These are phyloP conservation scores for Lotmaria passim DNA, from an alignment of 208 protist species.

Conservation along the genomic window DNA sequence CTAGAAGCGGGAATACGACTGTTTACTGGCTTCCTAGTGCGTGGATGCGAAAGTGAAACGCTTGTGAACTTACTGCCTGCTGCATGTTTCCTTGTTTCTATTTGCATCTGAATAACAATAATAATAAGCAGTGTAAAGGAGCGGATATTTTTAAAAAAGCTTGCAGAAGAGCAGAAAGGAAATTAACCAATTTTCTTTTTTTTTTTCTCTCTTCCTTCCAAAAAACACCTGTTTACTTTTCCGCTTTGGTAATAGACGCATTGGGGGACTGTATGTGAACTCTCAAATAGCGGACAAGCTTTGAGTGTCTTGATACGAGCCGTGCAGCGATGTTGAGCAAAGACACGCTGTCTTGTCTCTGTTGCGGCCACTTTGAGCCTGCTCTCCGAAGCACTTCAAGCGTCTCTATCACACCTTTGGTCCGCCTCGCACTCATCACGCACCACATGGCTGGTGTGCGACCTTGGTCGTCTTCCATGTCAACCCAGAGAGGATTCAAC, in stretches of 20 bases:
- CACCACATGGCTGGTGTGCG: conserved; percentile 64
- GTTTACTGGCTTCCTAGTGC: no score
- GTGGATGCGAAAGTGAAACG: no score
- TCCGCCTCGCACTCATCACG: conserved; percentile 30
- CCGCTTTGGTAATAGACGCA: no score
- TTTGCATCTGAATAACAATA: not conserved
- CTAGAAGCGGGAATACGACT: no score
- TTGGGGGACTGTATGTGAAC: not conserved
- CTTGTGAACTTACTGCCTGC: no score
- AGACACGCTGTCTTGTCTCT: conserved; percentile 29
- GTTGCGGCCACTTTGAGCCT: conserved; percentile 49
- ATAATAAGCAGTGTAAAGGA: no score
- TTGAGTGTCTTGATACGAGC: conserved; percentile 34
- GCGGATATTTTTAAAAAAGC: no score
- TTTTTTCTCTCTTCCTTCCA: not conserved
- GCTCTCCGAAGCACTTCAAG: conserved; percentile 39
- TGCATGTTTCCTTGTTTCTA: no score
- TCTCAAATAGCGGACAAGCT: conserved; percentile 26
- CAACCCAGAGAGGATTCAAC: conserved; percentile 18
- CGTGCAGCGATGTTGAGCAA: conserved; percentile 31
- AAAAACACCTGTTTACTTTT: not conserved
- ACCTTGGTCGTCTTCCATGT: conserved; percentile 56
- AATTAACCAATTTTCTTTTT: conserved; percentile 3
- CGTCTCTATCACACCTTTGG: conserved; percentile 32
- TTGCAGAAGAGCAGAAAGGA: conserved; percentile 8